Base-by-base conservation (phyloP, 2,329 filamentous ascomycete genomes). In the Neoscytalidium dimidiatum region DNA sequence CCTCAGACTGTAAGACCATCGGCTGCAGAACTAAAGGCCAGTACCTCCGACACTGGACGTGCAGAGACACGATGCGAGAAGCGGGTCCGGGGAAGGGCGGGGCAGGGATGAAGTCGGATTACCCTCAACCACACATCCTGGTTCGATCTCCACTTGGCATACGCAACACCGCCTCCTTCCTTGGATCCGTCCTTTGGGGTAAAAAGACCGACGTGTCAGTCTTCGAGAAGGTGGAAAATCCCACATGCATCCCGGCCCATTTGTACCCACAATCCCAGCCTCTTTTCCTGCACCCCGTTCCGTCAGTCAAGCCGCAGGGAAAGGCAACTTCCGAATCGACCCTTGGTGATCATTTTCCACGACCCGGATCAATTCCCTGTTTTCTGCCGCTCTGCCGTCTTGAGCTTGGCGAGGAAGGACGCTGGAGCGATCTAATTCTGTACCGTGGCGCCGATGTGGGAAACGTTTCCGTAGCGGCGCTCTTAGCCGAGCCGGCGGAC, bases 21-120 rank as follows among this genome's bases (percentile, higher is more conserved):
- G 13, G n/a, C 38, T 14, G 8, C 21, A 29, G 7, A 51, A 8
- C 13, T 8, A n/a, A 51, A 52, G 11, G 21, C 17, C n/a, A 46
- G 5, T 17, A 49, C 23, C 23, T 49, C 46, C 19, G 33, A 57
- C 35, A 35, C 33, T 2, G 4, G 19, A 21, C 23, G 33, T 6
- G 17, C 28, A 53, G n/a, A n/a, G 33, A 11, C 21, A 28, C 6
- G 52, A 28, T n/a, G 23, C 33, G 44, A 57, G 53, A 57, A 57
- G 35, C 53, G 53, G 53, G 35, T 29, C 35, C 33, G 26, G 28
- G 49, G 49, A 21, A 17, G 17, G 29, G 49, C 23, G 49, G 19
- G 9, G 29, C 52, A 57, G 52, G 56, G 56, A 60, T 60, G 56
- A 46, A 31, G 56, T 60, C 56, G 23, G 56, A 31, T 35, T 60